A percentile compares a stretch with the other conserved stretches of the same genome.
Evolutionary conservation across 2,329 filamentous ascomycete genomes (phyloP).

Genomic region (Boeremia exigua): DNA sequence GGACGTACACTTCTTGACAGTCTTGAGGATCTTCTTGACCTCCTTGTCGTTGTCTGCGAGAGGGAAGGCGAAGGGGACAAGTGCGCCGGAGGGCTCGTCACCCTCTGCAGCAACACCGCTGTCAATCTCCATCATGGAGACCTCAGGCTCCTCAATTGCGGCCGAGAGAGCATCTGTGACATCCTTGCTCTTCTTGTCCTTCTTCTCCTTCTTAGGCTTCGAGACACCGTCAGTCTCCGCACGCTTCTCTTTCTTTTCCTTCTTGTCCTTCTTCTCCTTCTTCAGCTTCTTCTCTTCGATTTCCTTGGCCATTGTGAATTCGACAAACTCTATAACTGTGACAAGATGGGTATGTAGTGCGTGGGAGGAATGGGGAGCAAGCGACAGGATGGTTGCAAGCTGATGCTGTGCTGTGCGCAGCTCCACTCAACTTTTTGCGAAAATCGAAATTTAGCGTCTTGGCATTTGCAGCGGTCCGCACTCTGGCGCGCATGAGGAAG

Average conservation of each 20-base stretch:
- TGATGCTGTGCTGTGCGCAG: constrained; percentile 23
- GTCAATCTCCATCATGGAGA: constrained; percentile 54
- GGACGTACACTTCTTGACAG: constrained; percentile 64
- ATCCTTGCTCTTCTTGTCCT: constrained; percentile 72
- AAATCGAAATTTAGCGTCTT: constrained; percentile 20
- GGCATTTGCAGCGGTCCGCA: background rate
- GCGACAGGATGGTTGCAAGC: constrained; percentile 11
- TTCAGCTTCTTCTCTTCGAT: constrained; percentile 48
- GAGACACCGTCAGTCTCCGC: constrained; percentile 47
- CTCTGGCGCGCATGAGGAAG: too few relatives aligned
- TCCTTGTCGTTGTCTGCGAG: constrained; percentile 77
- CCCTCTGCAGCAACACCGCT: constrained; percentile 49
- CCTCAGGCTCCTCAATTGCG: constrained; percentile 66
- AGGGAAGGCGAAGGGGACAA: constrained; percentile 85
- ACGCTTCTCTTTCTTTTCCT: constrained; percentile 73
- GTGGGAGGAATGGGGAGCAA: constrained; percentile 3
- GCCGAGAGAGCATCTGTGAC: constrained; percentile 56
- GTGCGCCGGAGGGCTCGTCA: constrained; percentile 57
- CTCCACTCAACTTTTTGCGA: constrained; percentile 22
- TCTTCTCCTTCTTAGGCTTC: constrained; percentile 63
- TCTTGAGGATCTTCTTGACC: constrained; percentile 70
- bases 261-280: constrained; percentile 64
- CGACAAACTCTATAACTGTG: background rate
- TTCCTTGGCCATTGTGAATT: constrained; percentile 45
- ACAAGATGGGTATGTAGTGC: background rate